Conservation (phyloP, 805 yeast species). For the Metschnikowia kofuensis region DNA sequence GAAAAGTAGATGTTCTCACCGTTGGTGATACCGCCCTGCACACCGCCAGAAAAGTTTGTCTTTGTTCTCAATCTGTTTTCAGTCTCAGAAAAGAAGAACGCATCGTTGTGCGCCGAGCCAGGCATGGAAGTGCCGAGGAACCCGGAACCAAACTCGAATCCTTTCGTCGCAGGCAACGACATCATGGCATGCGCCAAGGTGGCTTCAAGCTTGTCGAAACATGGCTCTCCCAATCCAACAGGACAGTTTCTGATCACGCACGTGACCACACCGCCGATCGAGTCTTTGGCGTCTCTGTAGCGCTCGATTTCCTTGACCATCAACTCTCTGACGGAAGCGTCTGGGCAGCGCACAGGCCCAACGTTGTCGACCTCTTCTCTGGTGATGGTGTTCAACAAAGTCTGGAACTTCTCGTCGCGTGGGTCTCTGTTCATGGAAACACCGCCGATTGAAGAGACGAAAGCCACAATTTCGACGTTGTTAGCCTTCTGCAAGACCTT, state of each 20-base stretch:
- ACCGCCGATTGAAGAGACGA: slow-evolving; percentile 89
- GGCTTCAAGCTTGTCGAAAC: slow-evolving; percentile 95
- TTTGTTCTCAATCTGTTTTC: slow-evolving; percentile 70
- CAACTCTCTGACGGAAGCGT: slow-evolving; percentile 58
- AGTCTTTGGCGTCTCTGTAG: slow-evolving; percentile 81
- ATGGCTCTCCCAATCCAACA: slow-evolving; percentile 96
- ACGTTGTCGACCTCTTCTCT: slow-evolving; percentile 83
- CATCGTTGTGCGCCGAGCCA: slow-evolving; percentile 93
- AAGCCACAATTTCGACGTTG: slow-evolving; percentile 91
- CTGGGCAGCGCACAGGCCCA: slow-evolving; percentile 96
- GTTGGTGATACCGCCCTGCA: slow-evolving; percentile 96
- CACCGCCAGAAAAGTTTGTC: slow-evolving; percentile 94
- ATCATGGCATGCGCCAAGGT: slow-evolving; percentile 95
- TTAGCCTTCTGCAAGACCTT: slow-evolving; percentile 74
- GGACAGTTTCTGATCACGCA: slow-evolving; percentile 95
- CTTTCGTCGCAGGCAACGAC: slow-evolving; percentile 96
- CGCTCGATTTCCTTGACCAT: slow-evolving; percentile 88
- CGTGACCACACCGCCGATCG: slow-evolving; percentile 97
- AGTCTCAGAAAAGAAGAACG: slow-evolving; percentile 63
- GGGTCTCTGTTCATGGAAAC: slow-evolving; percentile 75
- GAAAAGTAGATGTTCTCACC: slow-evolving; percentile 94
- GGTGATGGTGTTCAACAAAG: slow-evolving; percentile 70
- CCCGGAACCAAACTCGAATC: slow-evolving; percentile 97
- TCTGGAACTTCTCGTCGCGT: slow-evolving; percentile 58
- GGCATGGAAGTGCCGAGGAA: slow-evolving; percentile 85